Conservation (phyloP, 2,329 filamentous ascomycete species). For the Colletotrichum agaves region DNA sequence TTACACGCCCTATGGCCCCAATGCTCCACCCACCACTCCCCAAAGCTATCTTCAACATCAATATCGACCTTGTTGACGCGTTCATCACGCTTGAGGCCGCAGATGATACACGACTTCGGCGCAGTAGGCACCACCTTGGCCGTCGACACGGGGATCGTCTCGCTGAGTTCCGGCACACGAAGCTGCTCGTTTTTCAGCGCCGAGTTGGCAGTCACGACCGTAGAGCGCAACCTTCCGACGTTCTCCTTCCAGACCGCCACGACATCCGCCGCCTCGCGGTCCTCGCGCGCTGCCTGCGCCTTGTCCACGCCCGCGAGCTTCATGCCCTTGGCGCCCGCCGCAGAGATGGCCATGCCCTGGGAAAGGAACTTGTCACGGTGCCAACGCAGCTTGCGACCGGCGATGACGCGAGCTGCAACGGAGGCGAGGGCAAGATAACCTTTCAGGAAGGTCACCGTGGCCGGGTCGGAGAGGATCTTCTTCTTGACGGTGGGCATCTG, state of each 20-base stretch:
- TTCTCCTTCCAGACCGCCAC: constrained; percentile 79
- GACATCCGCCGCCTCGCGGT: constrained; percentile 84
- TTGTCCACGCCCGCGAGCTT: constrained; percentile 90
- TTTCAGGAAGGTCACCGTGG: constrained; percentile 70
- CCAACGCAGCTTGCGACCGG: constrained; percentile 88
- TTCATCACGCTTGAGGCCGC: constrained; percentile 89
- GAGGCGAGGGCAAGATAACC: constrained; percentile 72
- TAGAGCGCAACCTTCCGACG: constrained; percentile 78
- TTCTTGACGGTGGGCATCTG: constrained; percentile 68
- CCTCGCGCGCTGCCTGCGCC: constrained; percentile 82
- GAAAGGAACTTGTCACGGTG: constrained; percentile 87
- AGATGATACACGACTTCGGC: constrained; percentile 81
- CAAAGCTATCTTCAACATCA: constrained; percentile 88
- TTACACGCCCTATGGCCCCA: constrained; percentile 84
- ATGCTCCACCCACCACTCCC: constrained; percentile 95
- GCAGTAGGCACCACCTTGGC: constrained; percentile 81
- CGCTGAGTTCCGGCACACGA: constrained; percentile 75
- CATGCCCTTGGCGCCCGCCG: constrained; percentile 83
- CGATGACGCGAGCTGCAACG: constrained; percentile 83
- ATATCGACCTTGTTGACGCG: constrained; percentile 80
- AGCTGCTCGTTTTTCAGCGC: constrained; percentile 50
- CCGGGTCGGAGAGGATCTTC: constrained; percentile 70
- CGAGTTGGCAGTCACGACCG: constrained; percentile 73
- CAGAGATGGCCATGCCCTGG: constrained; percentile 89
- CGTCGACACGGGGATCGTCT: constrained; percentile 74